phyloP scores from a whole-genome alignment of 345 rosid species.

The Stellera chamaejasme region DNA sequence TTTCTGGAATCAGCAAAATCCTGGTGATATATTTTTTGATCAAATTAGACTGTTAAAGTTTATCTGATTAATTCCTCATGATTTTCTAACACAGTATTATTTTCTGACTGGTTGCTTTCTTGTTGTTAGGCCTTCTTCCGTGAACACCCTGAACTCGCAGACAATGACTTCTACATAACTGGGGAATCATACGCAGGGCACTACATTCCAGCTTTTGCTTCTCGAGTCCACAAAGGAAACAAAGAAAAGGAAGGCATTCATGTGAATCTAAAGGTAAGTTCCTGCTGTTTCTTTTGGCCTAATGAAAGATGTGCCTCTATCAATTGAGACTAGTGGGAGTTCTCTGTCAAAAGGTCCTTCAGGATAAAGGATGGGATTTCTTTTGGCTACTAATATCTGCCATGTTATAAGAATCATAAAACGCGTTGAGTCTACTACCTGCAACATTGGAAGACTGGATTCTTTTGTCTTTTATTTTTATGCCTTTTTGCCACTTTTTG shows the following conservation, averaged over 20 bases:
- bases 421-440: too few relatives aligned
- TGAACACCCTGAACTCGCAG: conserved; percentile 72
- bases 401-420: too few relatives aligned
- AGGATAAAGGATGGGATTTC: too few relatives aligned
- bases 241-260: conserved; percentile 86
- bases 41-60: neutral
- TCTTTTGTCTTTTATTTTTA: too few relatives aligned
- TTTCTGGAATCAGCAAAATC: neutral
- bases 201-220: conserved; percentile 96
- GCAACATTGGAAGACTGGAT: too few relatives aligned
- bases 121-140: conserved; percentile 67
- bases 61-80: neutral
- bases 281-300: too few relatives aligned
- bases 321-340: too few relatives aligned
- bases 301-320: too few relatives aligned
- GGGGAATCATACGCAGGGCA: conserved; percentile 99
- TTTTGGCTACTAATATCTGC: too few relatives aligned
- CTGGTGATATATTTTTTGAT: too few relatives aligned
- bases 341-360: too few relatives aligned
- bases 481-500: neutral
- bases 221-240: conserved; percentile 86
- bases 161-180: conserved; percentile 87
- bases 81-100: neutral
- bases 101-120: conserved; percentile 12
- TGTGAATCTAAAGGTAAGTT: conserved; percentile 73